Base-by-base conservation (phyloP, 139 green algal genomes). In the Trebouxia sp. region DNA sequence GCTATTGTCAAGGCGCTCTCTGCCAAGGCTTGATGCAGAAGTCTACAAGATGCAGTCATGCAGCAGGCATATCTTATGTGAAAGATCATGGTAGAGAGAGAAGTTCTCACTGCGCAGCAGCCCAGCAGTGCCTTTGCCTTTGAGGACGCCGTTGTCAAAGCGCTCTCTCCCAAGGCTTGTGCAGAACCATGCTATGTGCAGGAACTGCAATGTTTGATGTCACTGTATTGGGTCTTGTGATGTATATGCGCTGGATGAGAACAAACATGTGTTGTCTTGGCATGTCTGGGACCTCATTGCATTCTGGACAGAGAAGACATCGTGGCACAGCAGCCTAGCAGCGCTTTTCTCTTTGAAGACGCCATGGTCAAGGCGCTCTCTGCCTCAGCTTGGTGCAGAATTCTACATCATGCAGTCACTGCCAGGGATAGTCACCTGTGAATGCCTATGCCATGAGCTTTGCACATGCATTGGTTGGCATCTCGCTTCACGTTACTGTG, bases 11-110 rank as follows among this genome's bases (percentile, higher is more conserved):
- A 66, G n/a, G 55, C 55, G 20, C 26, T 66, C 6, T 55, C 48
- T 55, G 48, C 48, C 48, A 55, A 55, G 48, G 2, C 20, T 15
- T 8, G 48, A n/a, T n/a, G n/a, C n/a, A n/a, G n/a, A n/a, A n/a
- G n/a, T n/a, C n/a, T n/a, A n/a, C n/a, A n/a, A n/a, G 55, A 28
- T 38, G 55, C 55, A 28, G n/a, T 66, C 55, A 66, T 66, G 55
- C 35, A 66, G 55, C 6, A 66, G 17, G 55, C 55, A 5, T 66
- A 35, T 10, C 55, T 28, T 8, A 66, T 66, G 55, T 28, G n/a
- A n/a, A 66, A 66, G n/a, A 28, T 66, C 5, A 66, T 28, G 5
- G 55, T 66, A 22, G 55, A 66, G n/a, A 38, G 55, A 39, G 55
- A 66, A 28, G 17, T 66, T 12, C 35, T 66, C 8, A 66, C 55